Base-by-base conservation (phyloP, 75 land plant species). In the Selaginella tamariscina region DNA sequence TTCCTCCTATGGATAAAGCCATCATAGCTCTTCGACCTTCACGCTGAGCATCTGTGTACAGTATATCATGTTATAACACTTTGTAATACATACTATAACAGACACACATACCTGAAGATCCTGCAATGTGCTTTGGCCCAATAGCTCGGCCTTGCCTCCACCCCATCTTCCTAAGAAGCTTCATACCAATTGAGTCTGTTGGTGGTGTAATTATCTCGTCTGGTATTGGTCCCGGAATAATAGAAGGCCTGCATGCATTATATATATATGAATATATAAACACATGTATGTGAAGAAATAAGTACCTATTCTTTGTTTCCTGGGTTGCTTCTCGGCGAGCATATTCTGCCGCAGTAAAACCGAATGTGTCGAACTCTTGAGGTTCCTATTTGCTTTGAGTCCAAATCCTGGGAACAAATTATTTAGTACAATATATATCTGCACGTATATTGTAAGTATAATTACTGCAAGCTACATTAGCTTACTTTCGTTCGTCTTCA, bases 71-170 rank as follows among this genome's bases (percentile, higher is more conserved):
- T 39, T 5, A 5, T 15, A 5, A 15, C 49, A 39, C 11, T 39
- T 39, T 5, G 49, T 15, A 39, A 39, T 39, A 5, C 5, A 5
- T 39, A 39, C 11, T 5, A 39, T 5, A 39, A 39, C 5, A 39
- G 49, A 39, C 11, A 5, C 49, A 15, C 15, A 30, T 79, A 83
- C 96, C 93, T 79, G 83, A 79, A 24, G 77, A 57, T 33, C 86
- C 85, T 73, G 79, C 75, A 55, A 72, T 57, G 55, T 78, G 78
- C 28, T 77, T 80, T 27, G 88, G 83, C 33, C 85, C 85, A 27
- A 91, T 82, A 32, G 82, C 66, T 65, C 73, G 83, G 27, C 97
- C 97, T 33, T 74, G 94, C 0, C 97, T 69, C 97, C 97, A 91
- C 55, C 97, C 97, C 97, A 91, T 91, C 68, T 86, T 88, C 30